Evolutionary conservation across 805 yeast species (phyloP), one percentile per base, ranked within the genome.

Genomic region (Candida qinlingensis): DNA sequence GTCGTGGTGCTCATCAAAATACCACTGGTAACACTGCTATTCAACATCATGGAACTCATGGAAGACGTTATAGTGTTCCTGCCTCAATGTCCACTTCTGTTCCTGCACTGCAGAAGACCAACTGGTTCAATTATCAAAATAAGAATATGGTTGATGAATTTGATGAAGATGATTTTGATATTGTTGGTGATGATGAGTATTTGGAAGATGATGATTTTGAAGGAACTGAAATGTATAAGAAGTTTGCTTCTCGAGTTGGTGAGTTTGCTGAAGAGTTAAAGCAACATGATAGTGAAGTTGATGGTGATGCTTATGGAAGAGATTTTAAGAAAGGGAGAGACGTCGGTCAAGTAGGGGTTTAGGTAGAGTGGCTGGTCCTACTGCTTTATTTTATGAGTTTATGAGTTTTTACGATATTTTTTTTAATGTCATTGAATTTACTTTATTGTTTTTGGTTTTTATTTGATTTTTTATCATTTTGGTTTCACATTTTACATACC

Each of bases 11-110:
- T 3, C n/a, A 31, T 26, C 34, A 39, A 28, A 38, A 47, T 37
- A 35, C 30, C n/a, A n/a, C 34, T n/a, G n/a, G 25, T 7, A 33
- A 40, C 28, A 19, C 19, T 30, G 7, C 11, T 27, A 19, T 29
- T 12, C 29, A 28, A 26, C 19, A 29, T 10, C 19, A 29, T 26
- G 25, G 19, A 31, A 27, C 12, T 10, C 47, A 52, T 41, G 47
- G 46, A 2, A 48, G 63, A 58, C 52, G 60, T 49, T 49, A 48
- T 45, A 54, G 56, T 35, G 42, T 46, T 27, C 52, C 48, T 10
- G 40, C 44, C 9, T 29, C 44, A 30, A 46, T 54, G 1, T 67
- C 73, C 0, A 57, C 61, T 5, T 71, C 75, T 6, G 73, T 67
- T 7, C 74, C 75, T 5, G 58, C 64, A 6, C 55, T 60, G 41